phyloP scores from a whole-genome alignment of 352 stramenopile genomes.

The Phytopythium oedochilum region DNA sequence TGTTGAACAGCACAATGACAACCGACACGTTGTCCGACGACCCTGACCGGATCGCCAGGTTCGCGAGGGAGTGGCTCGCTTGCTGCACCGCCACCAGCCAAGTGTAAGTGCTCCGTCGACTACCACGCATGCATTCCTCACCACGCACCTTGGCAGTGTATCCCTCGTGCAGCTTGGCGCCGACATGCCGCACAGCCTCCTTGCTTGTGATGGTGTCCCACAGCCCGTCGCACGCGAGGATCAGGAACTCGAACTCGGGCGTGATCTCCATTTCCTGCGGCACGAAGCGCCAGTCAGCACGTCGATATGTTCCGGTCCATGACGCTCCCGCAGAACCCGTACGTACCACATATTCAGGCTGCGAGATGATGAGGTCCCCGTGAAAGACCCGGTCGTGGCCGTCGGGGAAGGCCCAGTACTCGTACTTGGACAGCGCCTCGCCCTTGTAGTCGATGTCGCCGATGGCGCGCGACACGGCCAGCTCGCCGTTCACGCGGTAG shows the following conservation, averaged over 20 bases:
- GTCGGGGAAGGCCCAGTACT: slow-evolving; percentile 81
- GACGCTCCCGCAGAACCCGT: too few species aligned
- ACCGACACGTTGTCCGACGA: slow-evolving; percentile 89
- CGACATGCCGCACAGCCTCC: slow-evolving; percentile 85
- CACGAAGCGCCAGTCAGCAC: slow-evolving; percentile 6
- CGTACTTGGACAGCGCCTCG: slow-evolving; percentile 60
- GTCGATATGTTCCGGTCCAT: too few species aligned
- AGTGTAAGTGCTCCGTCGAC: slow-evolving; percentile 2
- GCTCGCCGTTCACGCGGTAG: slow-evolving; percentile 88
- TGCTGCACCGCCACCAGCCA: slow-evolving; percentile 21
- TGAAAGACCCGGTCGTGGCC: slow-evolving; percentile 76
- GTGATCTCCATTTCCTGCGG: slow-evolving; percentile 84
- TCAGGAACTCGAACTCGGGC: slow-evolving; percentile 88
- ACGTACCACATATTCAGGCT: slow-evolving; percentile 73
- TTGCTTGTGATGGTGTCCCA: slow-evolving; percentile 93
- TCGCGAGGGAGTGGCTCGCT: slow-evolving; percentile 78
- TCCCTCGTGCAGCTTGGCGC: slow-evolving; percentile 59
- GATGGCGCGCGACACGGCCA: slow-evolving; percentile 91
- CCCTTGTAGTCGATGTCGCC: slow-evolving; percentile 92
- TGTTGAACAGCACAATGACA: slow-evolving; percentile 77
- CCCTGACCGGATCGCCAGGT: slow-evolving; percentile 82
- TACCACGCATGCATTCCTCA: neutral
- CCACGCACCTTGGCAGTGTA: slow-evolving; percentile 57
- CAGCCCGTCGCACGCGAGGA: slow-evolving; percentile 90
- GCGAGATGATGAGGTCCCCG: slow-evolving; percentile 82